Evolutionary conservation across 2,329 filamentous ascomycete species (phyloP).

Genomic region (Alternaria sp.): DNA sequence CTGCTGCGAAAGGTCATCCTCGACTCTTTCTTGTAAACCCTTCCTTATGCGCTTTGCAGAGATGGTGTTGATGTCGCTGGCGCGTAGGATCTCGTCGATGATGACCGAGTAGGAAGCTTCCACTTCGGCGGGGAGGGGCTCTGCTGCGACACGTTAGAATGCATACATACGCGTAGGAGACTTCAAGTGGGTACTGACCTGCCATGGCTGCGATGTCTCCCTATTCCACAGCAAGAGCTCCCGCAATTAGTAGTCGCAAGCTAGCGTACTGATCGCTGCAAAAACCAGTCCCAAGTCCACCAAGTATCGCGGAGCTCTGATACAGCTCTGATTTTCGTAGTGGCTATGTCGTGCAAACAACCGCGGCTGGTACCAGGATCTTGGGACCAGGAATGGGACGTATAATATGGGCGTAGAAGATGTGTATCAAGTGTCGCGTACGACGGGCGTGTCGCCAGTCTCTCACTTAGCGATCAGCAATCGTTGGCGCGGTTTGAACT

Average conservation of each 20-base stretch:
- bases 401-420: conserved; percentile 6
- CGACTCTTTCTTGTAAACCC: conserved; percentile 66
- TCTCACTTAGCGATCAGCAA: conserved; percentile 22
- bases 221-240: conserved; percentile 9
- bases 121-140: conserved; percentile 56
- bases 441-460: conserved; percentile 6
- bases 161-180: conserved; percentile 9
- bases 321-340: conserved; percentile 17
- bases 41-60: conserved; percentile 72
- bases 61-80: conserved; percentile 69
- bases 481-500: conserved; percentile 24
- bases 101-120: conserved; percentile 63
- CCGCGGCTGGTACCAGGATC: conserved; percentile 12
- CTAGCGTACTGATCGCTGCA: conserved; percentile 4
- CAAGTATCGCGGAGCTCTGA: conserved; percentile 12
- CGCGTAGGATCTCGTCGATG: conserved; percentile 69
- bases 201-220: conserved; percentile 38
- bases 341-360: conserved; percentile 11
- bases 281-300: not conserved
- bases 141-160: conserved; percentile 33
- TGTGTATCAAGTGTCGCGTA: conserved; percentile 23
- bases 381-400: conserved; percentile 4
- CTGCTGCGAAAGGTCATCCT: conserved; percentile 68
- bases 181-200: conserved; percentile 31
- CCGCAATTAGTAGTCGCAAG: conserved; percentile 3